Evolutionary conservation across 192 early-diverging fungal genomes (phyloP), one percentile per base, ranked within the genome.

Genomic region (Coemansia sp.): DNA sequence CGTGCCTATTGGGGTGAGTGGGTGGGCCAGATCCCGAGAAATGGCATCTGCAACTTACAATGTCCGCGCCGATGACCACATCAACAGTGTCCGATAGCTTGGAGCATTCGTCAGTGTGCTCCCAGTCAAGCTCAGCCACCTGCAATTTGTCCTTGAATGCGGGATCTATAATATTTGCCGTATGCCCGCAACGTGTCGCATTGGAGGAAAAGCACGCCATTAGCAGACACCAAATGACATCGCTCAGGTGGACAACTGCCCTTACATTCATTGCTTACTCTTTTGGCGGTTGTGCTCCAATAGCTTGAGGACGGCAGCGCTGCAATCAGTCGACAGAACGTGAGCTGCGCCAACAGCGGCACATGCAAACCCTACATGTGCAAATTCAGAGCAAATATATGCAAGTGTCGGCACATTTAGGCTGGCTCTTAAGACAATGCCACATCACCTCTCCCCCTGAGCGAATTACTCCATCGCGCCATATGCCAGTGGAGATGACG

Each of bases 31-130:
- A n/a, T n/a, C n/a, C n/a, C n/a, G n/a, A n/a, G n/a, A n/a, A 36
- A 20, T 14, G 19, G 24, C 19, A 1, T 51, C 11, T 12, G 24
- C 47, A 37, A 74, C 76, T 71, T 79, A 79, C 81, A 46, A 83
- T 69, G 47, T 83, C 81, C n/a, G 71, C 63, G 0, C 81, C 81
- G 59, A 83, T 79, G 29, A 83, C 53, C 32, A 83, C 73, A 42
- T 83, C 76, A 12, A 41, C 73, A 4, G 57, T 53, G 10, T 46
- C 56, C 0, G 79, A 66, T 6, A 71, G 42, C 14, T n/a, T 56
- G 5, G 64, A 35, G 49, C 79, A 82, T 17, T 70, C 64, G n/a
- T 65, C 56, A 8, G 61, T 59, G 47, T 73, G 56, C 6, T 54
- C 71, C 79, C 79, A 82, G 47, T 74, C 71, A 27, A 82, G 58